Percentiles rank a stretch among this genome's conserved stretches.
Evolutionary conservation across 2,329 filamentous ascomycete genomes (phyloP).

Genomic region (Capronia americana): DNA sequence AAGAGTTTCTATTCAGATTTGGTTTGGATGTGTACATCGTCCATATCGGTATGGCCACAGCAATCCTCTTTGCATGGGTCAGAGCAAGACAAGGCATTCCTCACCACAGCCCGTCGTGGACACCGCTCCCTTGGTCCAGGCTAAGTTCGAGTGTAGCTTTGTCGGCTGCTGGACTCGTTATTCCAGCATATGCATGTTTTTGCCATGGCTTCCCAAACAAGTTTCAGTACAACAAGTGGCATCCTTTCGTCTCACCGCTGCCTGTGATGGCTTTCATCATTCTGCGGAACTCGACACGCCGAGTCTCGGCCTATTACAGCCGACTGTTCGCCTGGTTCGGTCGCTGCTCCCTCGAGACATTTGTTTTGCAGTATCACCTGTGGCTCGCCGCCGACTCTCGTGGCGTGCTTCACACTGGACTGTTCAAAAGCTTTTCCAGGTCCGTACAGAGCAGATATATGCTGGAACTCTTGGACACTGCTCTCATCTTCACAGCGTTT

Average conservation of each 20-base stretch:
- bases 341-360: constrained; percentile 64
- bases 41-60: constrained; percentile 62
- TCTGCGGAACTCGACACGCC: constrained; percentile 57
- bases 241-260: constrained; percentile 61
- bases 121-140: neutral
- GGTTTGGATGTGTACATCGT: constrained; percentile 62
- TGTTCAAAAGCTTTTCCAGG: constrained; percentile 15
- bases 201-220: constrained; percentile 45
- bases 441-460: constrained; percentile 20
- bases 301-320: constrained; percentile 54
- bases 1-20: constrained; percentile 59
- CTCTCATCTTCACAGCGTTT: constrained; percentile 51
- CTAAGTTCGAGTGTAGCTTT: constrained; percentile 15
- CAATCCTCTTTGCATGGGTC: constrained; percentile 49
- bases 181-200: constrained; percentile 32
- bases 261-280: constrained; percentile 61
- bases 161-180: constrained; percentile 38
- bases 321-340: constrained; percentile 62
- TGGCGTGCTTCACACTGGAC: constrained; percentile 54
- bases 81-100: constrained; percentile 18
- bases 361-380: constrained; percentile 66
- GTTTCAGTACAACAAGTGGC: constrained; percentile 56
- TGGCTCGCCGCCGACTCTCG: constrained; percentile 66
- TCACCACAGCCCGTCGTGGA: neutral
- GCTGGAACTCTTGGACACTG: constrained; percentile 41